Evolutionary conservation across 805 yeast genomes (phyloP).

Genomic region (Alloascoidea hylecoeti): DNA sequence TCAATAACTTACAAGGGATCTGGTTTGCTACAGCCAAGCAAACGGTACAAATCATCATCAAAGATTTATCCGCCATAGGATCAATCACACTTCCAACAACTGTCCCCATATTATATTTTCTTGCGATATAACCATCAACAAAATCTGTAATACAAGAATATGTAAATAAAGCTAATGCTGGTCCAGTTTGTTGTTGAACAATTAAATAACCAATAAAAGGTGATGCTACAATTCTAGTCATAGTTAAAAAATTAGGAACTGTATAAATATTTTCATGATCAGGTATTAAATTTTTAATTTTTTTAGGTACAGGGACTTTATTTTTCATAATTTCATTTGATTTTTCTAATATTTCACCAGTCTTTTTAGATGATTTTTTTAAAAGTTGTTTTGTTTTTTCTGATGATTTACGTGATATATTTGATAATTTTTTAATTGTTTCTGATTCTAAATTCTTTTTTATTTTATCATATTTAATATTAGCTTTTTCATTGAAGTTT

Average conservation of each 20-base stretch:
- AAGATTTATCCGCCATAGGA: slow-evolving; percentile 87
- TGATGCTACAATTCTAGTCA: slow-evolving; percentile 66
- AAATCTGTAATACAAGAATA: slow-evolving; percentile 88
- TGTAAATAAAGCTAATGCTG: slow-evolving; percentile 61
- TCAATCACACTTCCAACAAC: slow-evolving; percentile 85
- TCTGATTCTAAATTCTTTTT: no score
- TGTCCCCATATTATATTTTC: slow-evolving; percentile 62
- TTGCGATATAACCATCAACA: slow-evolving; percentile 84
- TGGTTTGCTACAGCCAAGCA: slow-evolving; percentile 54
- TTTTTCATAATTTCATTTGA: neutral
- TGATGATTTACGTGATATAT: neutral
- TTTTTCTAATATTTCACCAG: no score
- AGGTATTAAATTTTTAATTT: slow-evolving; percentile 15
- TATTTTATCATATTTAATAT: no score
- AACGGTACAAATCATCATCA: slow-evolving; percentile 77
- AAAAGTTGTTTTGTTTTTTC: neutral
- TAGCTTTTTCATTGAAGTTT: no score
- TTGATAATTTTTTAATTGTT: neutral
- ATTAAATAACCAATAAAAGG: slow-evolving; percentile 79
- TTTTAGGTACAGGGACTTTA: neutral
- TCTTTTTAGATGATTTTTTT: no score
- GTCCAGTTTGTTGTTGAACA: slow-evolving; percentile 41
- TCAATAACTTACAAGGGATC: slow-evolving; percentile 34
- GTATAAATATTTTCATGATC: slow-evolving; percentile 57
- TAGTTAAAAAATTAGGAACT: slow-evolving; percentile 74